Base-by-base conservation (phyloP, 257 asterid species). In the Scutellaria minor region DNA sequence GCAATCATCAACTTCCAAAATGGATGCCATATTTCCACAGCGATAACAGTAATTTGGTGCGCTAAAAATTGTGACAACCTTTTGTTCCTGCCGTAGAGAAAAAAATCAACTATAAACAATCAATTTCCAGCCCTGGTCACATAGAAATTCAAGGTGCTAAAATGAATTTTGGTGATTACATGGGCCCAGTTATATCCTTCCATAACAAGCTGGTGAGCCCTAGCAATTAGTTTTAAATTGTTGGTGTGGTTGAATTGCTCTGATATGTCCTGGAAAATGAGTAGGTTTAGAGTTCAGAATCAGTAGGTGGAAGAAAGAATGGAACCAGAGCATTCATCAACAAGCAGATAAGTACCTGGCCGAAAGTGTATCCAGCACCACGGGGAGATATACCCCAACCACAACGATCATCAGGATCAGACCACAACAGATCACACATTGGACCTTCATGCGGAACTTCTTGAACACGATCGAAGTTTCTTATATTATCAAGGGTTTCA, bases 391-490 rank as follows among this genome's bases (percentile, higher is more conserved):
- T 93, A 66, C 98, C 98, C 98, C 98, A 93, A 70, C 98, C 98
- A 75, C 98, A 93, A 22, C 98, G 95, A 77, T 93, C 98, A 81
- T 93, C 98, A 18, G 98, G 98, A 84, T 93, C 98, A 74, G 98
- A 93, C 97, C 98, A 93, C 72, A 93, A 83, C 41, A 93, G 87
- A 78, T 93, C 98, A 63, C 98, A 93, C 98, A 93, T 93, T 39
- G 98, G 97, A 64, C 98, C 98, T 83, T 93, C 98, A 76, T 93
- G 98, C 48, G 98, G 98, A 69, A 93, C 98, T 87, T 93, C 98
- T 90, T 93, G 98, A 69, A 93, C 96, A 79, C 98, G 98, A 56
- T 93, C 98, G 51, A 93, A 90, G 85, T 89, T 90, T 80, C 98
- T 85, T 79, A 93, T 88, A 77, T 85, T 91, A 78, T 93, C 98